Base-by-base conservation (phyloP, 2,329 filamentous ascomycete species). In the Mycogone perniciosa region DNA sequence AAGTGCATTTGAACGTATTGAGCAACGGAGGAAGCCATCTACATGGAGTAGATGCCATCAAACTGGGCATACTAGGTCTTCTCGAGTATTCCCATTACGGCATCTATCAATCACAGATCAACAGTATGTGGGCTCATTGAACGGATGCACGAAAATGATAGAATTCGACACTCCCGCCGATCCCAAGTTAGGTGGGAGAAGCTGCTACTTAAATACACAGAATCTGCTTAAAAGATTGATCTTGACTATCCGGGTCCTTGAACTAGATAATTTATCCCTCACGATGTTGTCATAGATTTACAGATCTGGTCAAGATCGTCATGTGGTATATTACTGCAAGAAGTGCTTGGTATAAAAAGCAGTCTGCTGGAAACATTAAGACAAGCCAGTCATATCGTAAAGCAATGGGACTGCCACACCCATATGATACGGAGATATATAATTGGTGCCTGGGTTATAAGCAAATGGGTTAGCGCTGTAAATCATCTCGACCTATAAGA, bases 301-400 rank as follows among this genome's bases (percentile, higher is more conserved):
- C n/a, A n/a, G n/a, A n/a, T n/a, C n/a, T n/a, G n/a, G n/a, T n/a
- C n/a, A n/a, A n/a, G n/a, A n/a, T n/a, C n/a, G n/a, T n/a, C n/a
- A n/a, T n/a, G n/a, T n/a, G 54, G 54, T 61, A 59, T 49, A 27
- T 56, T 46, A 34, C 41, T 5, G 49, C 54, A 52, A 55, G 52
- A 52, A 37, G 55, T 7, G 47, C 50, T 41, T 61, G 51, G 54
- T 59, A 59, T 37, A 49, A 49, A 9, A 35, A 38, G 10, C 56
- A 56, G 45, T 54, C 54, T 27, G 47, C 35, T 30, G 53, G 54
- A 4, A 56, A 40, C 39, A 31, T 53, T n/a, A 56, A 57, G 35
- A 59, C 54, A 7, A 57, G 59, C 46, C 46, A 61, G 45, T 29
- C 51, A 41, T 61, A 60, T 54, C 54, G 55, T 29, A 57, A 52